Evolutionary conservation across 2,329 filamentous ascomycete genomes (phyloP).

Genomic region (Amylocarpus encephaloides): DNA sequence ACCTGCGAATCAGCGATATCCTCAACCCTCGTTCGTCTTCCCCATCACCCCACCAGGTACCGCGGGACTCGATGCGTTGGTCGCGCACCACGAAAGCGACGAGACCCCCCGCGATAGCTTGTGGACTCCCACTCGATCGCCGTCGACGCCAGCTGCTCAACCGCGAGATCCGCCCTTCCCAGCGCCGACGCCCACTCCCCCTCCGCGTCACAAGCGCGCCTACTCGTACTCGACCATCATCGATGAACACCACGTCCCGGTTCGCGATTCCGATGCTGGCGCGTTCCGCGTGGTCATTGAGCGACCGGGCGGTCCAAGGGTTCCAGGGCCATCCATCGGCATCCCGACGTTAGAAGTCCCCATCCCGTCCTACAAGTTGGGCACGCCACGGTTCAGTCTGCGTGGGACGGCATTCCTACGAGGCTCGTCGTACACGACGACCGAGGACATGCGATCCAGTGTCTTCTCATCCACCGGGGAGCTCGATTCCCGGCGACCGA

Average conservation of each 20-base stretch:
- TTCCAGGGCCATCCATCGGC: constrained; percentile 39
- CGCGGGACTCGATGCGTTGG: constrained; percentile 46
- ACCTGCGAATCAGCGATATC: constrained; percentile 54
- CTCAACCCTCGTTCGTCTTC: constrained; percentile 54
- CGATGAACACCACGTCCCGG: constrained; percentile 52
- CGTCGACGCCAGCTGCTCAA: constrained; percentile 35
- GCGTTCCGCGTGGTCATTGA: constrained; percentile 79
- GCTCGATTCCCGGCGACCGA: constrained; percentile 18
- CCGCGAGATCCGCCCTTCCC: constrained; percentile 31
- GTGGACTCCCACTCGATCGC: constrained; percentile 29
- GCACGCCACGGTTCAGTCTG: constrained; percentile 72
- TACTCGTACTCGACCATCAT: constrained; percentile 60
- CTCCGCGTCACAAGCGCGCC: no score
- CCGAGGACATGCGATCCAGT: constrained; percentile 64
- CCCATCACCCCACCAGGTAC: constrained; percentile 55
- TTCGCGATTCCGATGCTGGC: constrained; percentile 51
- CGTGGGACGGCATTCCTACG: constrained; percentile 71
- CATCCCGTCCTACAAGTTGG: constrained; percentile 80
- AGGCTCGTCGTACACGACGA: constrained; percentile 72
- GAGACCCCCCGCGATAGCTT: constrained; percentile 25
- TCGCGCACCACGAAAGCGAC: constrained; percentile 27
- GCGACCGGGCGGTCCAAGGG: constrained; percentile 58
- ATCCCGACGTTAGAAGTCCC: constrained; percentile 61
- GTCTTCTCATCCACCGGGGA: constrained; percentile 40
- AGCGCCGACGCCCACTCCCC: background rate